Evolutionary conservation across 495 filamentous ascomycete species (phyloP).

Genomic region (Talaromyces wortmannii): DNA sequence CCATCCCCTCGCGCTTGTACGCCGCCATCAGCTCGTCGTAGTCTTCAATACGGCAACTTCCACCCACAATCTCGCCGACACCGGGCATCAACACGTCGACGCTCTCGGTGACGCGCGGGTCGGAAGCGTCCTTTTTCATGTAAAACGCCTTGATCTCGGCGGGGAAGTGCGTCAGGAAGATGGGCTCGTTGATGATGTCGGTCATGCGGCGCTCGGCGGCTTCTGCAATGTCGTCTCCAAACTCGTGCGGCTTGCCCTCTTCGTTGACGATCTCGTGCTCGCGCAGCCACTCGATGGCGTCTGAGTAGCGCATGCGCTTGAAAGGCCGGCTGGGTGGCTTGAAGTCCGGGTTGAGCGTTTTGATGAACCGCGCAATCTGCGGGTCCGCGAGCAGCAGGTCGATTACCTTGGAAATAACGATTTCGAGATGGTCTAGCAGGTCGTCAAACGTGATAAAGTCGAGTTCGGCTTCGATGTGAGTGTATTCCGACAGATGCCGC

Average conservation of each 20-base stretch:
- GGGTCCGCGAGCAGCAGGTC: constrained; percentile 68
- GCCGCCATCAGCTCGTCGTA: constrained; percentile 88
- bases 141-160: constrained; percentile 99
- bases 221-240: constrained; percentile 98
- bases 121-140: constrained; percentile 86
- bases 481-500: constrained; percentile 93
- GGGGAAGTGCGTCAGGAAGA: constrained; percentile 96
- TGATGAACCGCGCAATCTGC: constrained; percentile 58
- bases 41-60: constrained; percentile 91
- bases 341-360: constrained; percentile 85
- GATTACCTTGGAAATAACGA: constrained; percentile 82
- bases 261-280: constrained; percentile 88
- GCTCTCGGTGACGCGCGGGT: constrained; percentile 87
- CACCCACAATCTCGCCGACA: constrained; percentile 95
- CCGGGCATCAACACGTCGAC: constrained; percentile 96
- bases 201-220: constrained; percentile 97
- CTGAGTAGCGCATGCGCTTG: constrained; percentile 88
- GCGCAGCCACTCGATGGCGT: constrained; percentile 90
- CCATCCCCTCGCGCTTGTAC: constrained; percentile 82
- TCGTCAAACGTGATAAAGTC: constrained; percentile 94
- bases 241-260: constrained; percentile 79
- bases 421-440: constrained; percentile 84
- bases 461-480: constrained; percentile 93
- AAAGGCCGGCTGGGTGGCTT: constrained; percentile 79
- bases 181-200: constrained; percentile 87